Conservation (phyloP, 2,329 filamentous ascomycete genomes). For the Aspergillus spinulosporus region DNA sequence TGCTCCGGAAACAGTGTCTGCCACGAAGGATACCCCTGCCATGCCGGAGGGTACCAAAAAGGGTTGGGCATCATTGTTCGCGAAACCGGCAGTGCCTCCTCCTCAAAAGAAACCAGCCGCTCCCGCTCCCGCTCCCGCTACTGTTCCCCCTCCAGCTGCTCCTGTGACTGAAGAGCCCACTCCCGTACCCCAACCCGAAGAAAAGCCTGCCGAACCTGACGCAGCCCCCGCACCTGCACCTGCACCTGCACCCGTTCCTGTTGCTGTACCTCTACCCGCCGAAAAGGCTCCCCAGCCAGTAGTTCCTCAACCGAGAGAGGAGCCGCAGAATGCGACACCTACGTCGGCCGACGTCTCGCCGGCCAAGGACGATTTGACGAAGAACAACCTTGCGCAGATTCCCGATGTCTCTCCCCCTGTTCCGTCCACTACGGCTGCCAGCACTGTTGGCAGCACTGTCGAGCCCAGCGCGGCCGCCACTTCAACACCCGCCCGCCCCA, state of each 20-base stretch:
- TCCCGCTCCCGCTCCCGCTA: slow-evolving; percentile 31
- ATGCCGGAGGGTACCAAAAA: slow-evolving; percentile 45
- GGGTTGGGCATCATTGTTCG: slow-evolving; percentile 73
- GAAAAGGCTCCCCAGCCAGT: slow-evolving; percentile 39
- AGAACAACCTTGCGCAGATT: slow-evolving; percentile 89
- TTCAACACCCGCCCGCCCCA: slow-evolving; percentile 55
- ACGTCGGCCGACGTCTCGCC: slow-evolving; percentile 57
- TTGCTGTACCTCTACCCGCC: slow-evolving; percentile 32
- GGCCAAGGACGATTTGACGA: slow-evolving; percentile 79
- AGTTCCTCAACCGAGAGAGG: slow-evolving; percentile 36
- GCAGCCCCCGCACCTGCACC: slow-evolving; percentile 24
- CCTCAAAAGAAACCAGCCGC: slow-evolving; percentile 52
- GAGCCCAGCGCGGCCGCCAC: slow-evolving; percentile 63
- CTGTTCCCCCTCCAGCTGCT: slow-evolving; percentile 9
- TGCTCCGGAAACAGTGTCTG: slow-evolving; percentile 22
- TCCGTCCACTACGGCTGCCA: slow-evolving; percentile 78
- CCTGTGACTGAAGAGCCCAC: slow-evolving; percentile 24
- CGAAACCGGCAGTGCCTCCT: slow-evolving; percentile 60
- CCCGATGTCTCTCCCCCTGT: slow-evolving; percentile 76
- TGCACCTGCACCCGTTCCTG: slow-evolving; percentile 41
- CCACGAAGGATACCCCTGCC: slow-evolving; percentile 24
- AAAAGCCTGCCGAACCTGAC: slow-evolving; percentile 21
- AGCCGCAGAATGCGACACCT: slow-evolving; percentile 40
- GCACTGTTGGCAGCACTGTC: slow-evolving; percentile 83
- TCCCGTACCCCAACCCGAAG: slow-evolving; percentile 7